A percentile compares a stretch with the other conserved stretches of the same genome.
These are phyloP conservation scores for Mortierella sp. DNA, from an alignment of 371 early-diverging fungal species.

Conservation along the genomic window DNA sequence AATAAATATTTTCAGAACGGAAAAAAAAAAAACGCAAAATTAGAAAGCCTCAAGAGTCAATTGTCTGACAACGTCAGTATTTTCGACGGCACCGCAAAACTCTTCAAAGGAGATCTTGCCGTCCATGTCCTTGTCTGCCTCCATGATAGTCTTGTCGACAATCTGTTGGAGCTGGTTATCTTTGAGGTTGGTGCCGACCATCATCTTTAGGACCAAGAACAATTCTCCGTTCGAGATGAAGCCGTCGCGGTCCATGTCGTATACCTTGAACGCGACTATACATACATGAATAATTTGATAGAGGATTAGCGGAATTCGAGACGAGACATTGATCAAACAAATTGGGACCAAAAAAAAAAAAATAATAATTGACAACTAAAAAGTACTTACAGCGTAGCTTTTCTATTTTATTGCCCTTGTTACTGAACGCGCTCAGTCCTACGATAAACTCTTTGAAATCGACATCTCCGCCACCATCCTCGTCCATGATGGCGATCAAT, in stretches of 20 bases:
- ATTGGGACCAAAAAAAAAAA: too few species aligned
- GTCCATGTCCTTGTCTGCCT: conserved; percentile 95
- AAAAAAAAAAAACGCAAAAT: background rate
- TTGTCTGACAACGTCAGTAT: conserved; percentile 94
- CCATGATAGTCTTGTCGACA: conserved; percentile 99
- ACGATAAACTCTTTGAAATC: conserved; percentile 98
- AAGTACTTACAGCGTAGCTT: conserved; percentile 86
- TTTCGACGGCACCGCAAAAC: conserved; percentile 92
- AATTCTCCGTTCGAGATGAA: conserved; percentile 98
- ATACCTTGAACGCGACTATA: conserved; percentile 97
- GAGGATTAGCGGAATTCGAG: background rate
- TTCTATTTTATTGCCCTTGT: conserved; percentile 92
- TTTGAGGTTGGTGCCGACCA: conserved; percentile 96
- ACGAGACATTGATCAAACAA: too few species aligned
- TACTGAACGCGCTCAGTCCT: conserved; percentile 93
- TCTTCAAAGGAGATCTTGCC: conserved; percentile 97
- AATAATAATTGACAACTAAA: too few species aligned
- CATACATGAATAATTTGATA: background rate
- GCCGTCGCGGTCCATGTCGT: conserved; percentile 98
- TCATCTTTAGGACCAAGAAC: conserved; percentile 96
- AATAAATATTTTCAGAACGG: background rate
- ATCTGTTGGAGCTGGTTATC: conserved; percentile 98
- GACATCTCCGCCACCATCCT: conserved; percentile 97
- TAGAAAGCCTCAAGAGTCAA: conserved; percentile 89
- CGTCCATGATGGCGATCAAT: conserved; percentile 96